These are phyloP conservation scores for Penicillium thymicola DNA, from an alignment of 2,329 filamentous ascomycete species.

Conservation along the genomic window DNA sequence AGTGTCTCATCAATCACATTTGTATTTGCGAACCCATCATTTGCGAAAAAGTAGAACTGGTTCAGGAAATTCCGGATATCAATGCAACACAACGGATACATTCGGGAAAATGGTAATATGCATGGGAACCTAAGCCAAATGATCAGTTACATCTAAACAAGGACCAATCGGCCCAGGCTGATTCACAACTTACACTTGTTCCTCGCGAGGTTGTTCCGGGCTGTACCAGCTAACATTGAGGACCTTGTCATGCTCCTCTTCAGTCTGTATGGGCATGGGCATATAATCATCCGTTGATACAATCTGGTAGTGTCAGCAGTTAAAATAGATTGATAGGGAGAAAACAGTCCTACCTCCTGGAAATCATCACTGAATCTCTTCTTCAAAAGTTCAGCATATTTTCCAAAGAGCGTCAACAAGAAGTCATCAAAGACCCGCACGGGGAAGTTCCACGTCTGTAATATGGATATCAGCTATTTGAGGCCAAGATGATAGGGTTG, in stretches of 20 bases:
- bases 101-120: slow-evolving; percentile 95
- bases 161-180: not conserved
- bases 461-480: slow-evolving; percentile 6
- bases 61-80: slow-evolving; percentile 97
- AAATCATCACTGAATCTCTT: slow-evolving; percentile 92
- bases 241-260: slow-evolving; percentile 92
- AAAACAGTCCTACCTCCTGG: slow-evolving; percentile 63
- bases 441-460: slow-evolving; percentile 81
- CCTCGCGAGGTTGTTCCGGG: slow-evolving; percentile 71
- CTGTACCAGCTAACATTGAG: slow-evolving; percentile 95
- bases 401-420: slow-evolving; percentile 84
- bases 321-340: not conserved
- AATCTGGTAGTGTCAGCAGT: slow-evolving; percentile 44
- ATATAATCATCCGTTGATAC: slow-evolving; percentile 97
- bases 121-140: slow-evolving; percentile 68
- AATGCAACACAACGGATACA: slow-evolving; percentile 98
- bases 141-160: not conserved
- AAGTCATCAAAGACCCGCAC: slow-evolving; percentile 78
- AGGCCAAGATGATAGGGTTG: not conserved
- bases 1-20: slow-evolving; percentile 88
- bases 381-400: slow-evolving; percentile 89
- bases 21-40: slow-evolving; percentile 91
- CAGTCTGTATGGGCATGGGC: slow-evolving; percentile 93
- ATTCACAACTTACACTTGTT: slow-evolving; percentile 61
- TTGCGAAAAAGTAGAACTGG: slow-evolving; percentile 96